These are phyloP conservation scores for Podospora pseudocomata DNA, from an alignment of 495 filamentous ascomycete species.

Conservation along the genomic window DNA sequence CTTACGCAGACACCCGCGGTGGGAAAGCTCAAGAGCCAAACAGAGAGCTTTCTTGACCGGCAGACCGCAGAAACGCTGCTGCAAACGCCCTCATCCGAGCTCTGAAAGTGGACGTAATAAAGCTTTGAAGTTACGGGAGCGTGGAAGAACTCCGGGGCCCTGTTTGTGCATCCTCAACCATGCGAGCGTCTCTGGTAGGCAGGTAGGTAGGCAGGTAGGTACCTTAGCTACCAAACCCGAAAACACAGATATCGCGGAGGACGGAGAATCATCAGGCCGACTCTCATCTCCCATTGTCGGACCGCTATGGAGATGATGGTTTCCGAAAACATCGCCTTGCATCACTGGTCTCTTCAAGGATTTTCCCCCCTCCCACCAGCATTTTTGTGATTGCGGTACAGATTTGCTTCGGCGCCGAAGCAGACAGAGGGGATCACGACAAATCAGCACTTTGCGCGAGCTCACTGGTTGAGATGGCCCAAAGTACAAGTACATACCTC, in stretches of 20 bases:
- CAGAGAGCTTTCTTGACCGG: slow-evolving; percentile 19
- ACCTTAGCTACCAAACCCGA: too few relatives aligned
- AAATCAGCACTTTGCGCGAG: background rate
- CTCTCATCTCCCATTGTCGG: slow-evolving; percentile 7
- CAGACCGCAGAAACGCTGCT: slow-evolving; percentile 25
- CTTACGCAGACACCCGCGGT: slow-evolving; percentile 29
- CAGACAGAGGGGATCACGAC: background rate
- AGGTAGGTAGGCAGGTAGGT: too few relatives aligned
- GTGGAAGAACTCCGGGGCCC: background rate
- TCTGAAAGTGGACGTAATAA: background rate
- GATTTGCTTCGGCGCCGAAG: slow-evolving; percentile 2
- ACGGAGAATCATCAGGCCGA: background rate
- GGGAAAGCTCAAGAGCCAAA: slow-evolving; percentile 18
- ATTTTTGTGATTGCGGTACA: background rate
- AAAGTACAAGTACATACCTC: background rate
- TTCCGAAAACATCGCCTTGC: slow-evolving; percentile 6
- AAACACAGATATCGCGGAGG: background rate
- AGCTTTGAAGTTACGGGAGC: background rate
- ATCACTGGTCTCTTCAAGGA: slow-evolving; percentile 2
- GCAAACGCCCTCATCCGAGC: slow-evolving; percentile 22
- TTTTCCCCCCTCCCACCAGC: background rate
- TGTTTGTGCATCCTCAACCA: background rate
- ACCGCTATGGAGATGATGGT: background rate
- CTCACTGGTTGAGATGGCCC: background rate
- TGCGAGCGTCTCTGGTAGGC: background rate